Evolutionary conservation across 1,284 basidiomycete genomes (phyloP).

Genomic region (Volvariella volvacea): DNA sequence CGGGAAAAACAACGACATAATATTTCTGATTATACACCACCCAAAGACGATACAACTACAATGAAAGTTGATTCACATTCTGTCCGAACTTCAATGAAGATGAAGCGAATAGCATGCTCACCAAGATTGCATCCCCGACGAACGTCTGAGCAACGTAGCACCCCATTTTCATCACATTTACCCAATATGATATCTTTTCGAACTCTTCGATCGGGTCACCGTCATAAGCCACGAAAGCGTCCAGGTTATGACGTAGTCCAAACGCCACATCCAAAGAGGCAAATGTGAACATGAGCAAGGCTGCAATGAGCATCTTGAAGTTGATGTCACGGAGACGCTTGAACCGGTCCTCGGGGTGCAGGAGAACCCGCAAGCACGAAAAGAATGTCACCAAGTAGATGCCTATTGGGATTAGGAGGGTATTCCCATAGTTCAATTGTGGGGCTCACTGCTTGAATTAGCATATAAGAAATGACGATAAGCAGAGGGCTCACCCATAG

Average conservation of each 20-base stretch:
- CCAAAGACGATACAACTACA: conserved; percentile 11
- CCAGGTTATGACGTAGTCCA: conserved; percentile 29
- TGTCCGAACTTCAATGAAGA: background rate
- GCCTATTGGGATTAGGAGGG: no score
- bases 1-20: conserved; percentile 19
- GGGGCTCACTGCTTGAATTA: no score
- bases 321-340: conserved; percentile 22
- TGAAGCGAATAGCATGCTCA: conserved; percentile 15
- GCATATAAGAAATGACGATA: no score
- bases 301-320: conserved; percentile 28
- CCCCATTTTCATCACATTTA: conserved; percentile 30
- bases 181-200: conserved; percentile 24
- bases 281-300: conserved; percentile 27
- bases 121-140: conserved; percentile 30
- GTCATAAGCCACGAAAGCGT: conserved; percentile 24
- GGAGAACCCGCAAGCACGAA: conserved; percentile 24
- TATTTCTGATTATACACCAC: conserved; percentile 24
- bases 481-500: conserved; percentile 20
- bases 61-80: no score
- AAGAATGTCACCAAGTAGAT: conserved; percentile 31
- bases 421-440: no score
- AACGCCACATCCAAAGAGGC: conserved; percentile 31
- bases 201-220: conserved; percentile 25
- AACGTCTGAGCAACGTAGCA: conserved; percentile 30
- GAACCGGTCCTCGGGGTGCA: conserved; percentile 22